Evolutionary conservation across 2,329 filamentous ascomycete species (phyloP).

Genomic region (Fusarium sp.): DNA sequence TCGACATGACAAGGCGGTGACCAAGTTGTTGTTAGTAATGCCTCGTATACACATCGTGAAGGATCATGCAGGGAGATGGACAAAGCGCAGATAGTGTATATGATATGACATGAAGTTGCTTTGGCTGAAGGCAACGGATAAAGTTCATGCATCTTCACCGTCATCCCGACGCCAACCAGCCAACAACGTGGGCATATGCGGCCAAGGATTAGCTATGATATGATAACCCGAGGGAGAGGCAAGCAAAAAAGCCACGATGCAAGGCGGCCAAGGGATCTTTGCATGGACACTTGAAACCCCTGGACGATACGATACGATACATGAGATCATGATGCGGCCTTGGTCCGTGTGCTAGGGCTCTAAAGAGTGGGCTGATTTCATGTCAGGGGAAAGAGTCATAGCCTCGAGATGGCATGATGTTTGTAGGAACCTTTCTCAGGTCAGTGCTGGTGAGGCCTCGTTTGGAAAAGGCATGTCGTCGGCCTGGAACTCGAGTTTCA

Average conservation of each 20-base stretch:
- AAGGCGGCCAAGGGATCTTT: neutral
- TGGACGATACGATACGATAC: neutral
- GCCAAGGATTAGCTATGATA: conserved; percentile 24
- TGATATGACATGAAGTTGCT: neutral
- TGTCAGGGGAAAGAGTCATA: neutral
- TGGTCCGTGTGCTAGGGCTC: conserved; percentile 3
- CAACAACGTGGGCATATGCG: conserved; percentile 11
- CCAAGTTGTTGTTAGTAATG: neutral
- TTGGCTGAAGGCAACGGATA: conserved; percentile 9
- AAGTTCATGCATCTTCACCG: conserved; percentile 12
- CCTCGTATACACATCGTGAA: neutral
- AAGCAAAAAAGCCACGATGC: conserved; percentile 11
- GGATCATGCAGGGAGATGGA: neutral
- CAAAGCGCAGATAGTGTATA: neutral
- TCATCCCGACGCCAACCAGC: neutral
- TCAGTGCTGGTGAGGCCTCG: neutral
- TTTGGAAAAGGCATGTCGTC: neutral
- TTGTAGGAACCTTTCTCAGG: neutral
- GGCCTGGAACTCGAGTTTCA: neutral
- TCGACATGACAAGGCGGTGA: neutral
- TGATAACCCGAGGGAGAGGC: conserved; percentile 17
- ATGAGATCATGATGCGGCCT: conserved; percentile 9
- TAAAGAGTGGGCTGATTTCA: conserved; percentile 13
- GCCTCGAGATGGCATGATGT: conserved; percentile 10
- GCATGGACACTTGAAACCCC: neutral